A percentile compares a stretch with the other conserved stretches of the same genome.
These are phyloP conservation scores for Tylopilus sp. DNA, from an alignment of 1,284 basidiomycete species.

Conservation along the genomic window DNA sequence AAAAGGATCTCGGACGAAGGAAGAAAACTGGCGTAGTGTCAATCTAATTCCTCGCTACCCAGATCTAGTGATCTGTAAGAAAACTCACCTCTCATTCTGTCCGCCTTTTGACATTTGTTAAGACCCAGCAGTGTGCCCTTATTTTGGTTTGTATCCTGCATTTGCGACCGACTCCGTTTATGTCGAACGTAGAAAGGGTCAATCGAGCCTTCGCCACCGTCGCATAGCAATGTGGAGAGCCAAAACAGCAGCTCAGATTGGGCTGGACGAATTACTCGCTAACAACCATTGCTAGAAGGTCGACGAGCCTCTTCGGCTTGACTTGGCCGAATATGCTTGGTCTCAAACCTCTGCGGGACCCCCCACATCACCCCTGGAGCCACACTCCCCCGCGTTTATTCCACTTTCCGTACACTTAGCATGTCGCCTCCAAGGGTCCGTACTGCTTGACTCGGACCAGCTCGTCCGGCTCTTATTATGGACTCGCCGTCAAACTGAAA, in stretches of 20 bases:
- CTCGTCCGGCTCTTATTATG: too few relatives aligned
- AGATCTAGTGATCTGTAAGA: constrained; percentile 37
- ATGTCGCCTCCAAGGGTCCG: constrained; percentile 65
- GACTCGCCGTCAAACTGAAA: too few relatives aligned
- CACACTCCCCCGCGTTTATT: constrained; percentile 48
- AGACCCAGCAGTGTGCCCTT: constrained; percentile 44
- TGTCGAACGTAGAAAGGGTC: constrained; percentile 5
- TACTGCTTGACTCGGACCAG: too few relatives aligned
- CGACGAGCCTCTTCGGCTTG: constrained; percentile 49
- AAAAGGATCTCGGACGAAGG: neutral
- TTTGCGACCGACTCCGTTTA: constrained; percentile 1
- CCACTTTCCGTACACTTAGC: constrained; percentile 68
- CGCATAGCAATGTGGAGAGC: constrained; percentile 31
- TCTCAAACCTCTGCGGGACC: constrained; percentile 76
- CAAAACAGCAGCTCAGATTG: constrained; percentile 24
- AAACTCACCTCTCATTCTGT: neutral
- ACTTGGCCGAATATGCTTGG: constrained; percentile 76
- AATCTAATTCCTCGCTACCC: constrained; percentile 29
- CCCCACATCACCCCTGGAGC: constrained; percentile 53
- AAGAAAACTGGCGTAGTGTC: constrained; percentile 1
- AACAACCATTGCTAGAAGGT: constrained; percentile 31
- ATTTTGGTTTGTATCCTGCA: constrained; percentile 43
- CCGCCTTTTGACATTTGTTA: constrained; percentile 18
- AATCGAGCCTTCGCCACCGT: constrained; percentile 19
- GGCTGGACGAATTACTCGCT: constrained; percentile 18